A percentile compares a stretch with the other conserved stretches of the same genome.
Evolutionary conservation across 768 basidiomycete species (phyloP).

Genomic region (Leccinum arenicola): DNA sequence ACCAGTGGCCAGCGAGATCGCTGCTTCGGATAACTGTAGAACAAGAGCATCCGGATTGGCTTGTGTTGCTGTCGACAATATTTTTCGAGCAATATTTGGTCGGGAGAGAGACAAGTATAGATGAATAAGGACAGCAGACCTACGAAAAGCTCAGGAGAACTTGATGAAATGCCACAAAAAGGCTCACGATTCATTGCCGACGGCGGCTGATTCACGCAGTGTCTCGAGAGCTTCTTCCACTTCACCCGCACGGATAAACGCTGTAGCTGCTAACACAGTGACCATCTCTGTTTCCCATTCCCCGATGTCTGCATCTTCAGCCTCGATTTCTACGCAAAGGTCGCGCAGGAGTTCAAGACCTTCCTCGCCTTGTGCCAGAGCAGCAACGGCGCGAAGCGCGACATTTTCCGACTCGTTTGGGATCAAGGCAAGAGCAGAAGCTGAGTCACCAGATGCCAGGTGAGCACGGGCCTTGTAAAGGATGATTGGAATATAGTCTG

Average conservation of each 20-base stretch:
- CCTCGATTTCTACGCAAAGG: constrained; percentile 81
- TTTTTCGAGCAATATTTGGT: constrained; percentile 81
- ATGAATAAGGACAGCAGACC: constrained; percentile 79
- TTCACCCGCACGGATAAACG: constrained; percentile 81
- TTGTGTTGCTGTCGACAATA: constrained; percentile 77
- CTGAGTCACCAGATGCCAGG: constrained; percentile 64
- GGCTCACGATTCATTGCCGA: constrained; percentile 84
- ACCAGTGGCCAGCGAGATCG: constrained; percentile 71
- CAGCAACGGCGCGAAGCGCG: constrained; percentile 64
- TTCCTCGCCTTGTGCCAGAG: constrained; percentile 66
- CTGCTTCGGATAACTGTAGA: constrained; percentile 86
- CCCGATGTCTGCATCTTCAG: constrained; percentile 61
- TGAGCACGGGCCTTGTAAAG: constrained; percentile 78
- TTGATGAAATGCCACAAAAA: not conserved
- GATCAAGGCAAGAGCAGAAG: constrained; percentile 55
- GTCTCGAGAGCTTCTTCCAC: constrained; percentile 92
- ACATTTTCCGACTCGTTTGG: constrained; percentile 60
- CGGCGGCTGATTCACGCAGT: constrained; percentile 63
- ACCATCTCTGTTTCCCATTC: constrained; percentile 72
- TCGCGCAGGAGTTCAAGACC: constrained; percentile 80
- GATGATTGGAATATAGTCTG: constrained; percentile 62
- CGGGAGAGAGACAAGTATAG: constrained; percentile 90
- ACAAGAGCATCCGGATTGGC: constrained; percentile 90
- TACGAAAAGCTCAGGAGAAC: constrained; percentile 28
- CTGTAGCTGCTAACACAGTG: constrained; percentile 79